Evolutionary conservation across 257 asterid species (phyloP).

Genomic region (Solanum chiquidenum): DNA sequence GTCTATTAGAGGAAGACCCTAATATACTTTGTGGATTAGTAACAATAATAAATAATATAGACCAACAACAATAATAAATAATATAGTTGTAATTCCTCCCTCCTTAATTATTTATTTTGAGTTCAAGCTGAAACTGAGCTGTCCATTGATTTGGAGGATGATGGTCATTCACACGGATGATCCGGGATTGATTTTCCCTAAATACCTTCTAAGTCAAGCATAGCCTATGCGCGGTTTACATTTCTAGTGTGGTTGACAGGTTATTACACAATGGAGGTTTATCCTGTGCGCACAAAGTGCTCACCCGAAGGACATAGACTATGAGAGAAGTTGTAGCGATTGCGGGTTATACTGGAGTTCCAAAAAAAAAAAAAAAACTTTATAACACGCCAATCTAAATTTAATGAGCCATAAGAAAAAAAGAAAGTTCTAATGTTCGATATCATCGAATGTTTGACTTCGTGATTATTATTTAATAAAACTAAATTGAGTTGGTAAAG

Average conservation of each 20-base stretch:
- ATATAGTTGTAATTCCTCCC: too few species aligned
- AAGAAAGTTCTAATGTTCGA: neutral
- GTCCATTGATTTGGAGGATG: too few species aligned
- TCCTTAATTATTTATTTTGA: too few species aligned
- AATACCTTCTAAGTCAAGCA: too few species aligned
- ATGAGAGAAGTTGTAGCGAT: rapidly evolving
- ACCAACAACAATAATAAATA: neutral
- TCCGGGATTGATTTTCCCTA: rapidly evolving
- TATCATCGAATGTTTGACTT: neutral
- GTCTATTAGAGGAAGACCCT: neutral
- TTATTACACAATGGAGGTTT: too few species aligned
- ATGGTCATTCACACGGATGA: too few species aligned
- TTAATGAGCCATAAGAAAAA: neutral
- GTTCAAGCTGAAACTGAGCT: too few species aligned
- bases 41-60: too few species aligned
- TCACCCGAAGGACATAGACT: too few species aligned
- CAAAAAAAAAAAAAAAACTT: too few species aligned
- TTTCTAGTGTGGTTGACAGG: rapidly evolving
- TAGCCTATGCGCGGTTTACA: too few species aligned
- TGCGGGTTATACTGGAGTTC: rapidly evolving
- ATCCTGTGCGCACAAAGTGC: too few species aligned
- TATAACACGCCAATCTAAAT: neutral
- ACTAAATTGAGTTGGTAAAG: neutral
- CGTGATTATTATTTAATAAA: neutral
- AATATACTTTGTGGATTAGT: neutral